Evolutionary conservation across 306 rosid species (phyloP).

Genomic region (Sicyos edulis): DNA sequence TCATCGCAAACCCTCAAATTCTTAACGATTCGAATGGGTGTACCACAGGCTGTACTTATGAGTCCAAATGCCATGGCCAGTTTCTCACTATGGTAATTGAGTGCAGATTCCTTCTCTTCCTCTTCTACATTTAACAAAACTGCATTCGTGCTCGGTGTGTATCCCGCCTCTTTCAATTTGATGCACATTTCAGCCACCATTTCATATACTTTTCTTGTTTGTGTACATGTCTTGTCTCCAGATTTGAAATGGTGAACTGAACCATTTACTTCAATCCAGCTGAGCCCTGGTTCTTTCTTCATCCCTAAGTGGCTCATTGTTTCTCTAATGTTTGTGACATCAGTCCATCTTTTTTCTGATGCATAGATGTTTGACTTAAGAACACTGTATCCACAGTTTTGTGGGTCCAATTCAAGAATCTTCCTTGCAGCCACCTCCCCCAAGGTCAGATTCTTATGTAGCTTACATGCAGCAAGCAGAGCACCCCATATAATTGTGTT

Average conservation of each 20-base stretch:
- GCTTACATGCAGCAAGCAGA: slow-evolving; percentile 53
- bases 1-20: too few relatives aligned
- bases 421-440: slow-evolving; percentile 53
- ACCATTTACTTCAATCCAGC: slow-evolving; percentile 54
- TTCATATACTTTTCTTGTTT: slow-evolving; percentile 34
- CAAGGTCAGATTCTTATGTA: slow-evolving; percentile 37
- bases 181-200: too few relatives aligned
- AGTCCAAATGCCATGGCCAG: slow-evolving; percentile 72
- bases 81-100: slow-evolving; percentile 55
- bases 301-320: slow-evolving; percentile 41
- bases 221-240: slow-evolving; percentile 51
- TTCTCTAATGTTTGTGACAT: slow-evolving; percentile 43
- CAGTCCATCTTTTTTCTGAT: slow-evolving; percentile 45
- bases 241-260: slow-evolving; percentile 45
- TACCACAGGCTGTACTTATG: slow-evolving; percentile 42
- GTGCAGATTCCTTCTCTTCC: slow-evolving; percentile 51
- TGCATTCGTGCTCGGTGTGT: too few relatives aligned
- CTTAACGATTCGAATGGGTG: slow-evolving; percentile 49
- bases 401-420: slow-evolving; percentile 48
- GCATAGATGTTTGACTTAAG: slow-evolving; percentile 69
- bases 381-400: slow-evolving; percentile 43
- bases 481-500: slow-evolving; percentile 59
- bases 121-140: too few relatives aligned
- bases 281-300: slow-evolving; percentile 53
- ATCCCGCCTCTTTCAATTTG: too few relatives aligned